A percentile compares a stretch with the other conserved stretches of the same genome.
Conservation (phyloP, 352 stramenopile genomes). For the Stephanocyclus meneghinianus region DNA sequence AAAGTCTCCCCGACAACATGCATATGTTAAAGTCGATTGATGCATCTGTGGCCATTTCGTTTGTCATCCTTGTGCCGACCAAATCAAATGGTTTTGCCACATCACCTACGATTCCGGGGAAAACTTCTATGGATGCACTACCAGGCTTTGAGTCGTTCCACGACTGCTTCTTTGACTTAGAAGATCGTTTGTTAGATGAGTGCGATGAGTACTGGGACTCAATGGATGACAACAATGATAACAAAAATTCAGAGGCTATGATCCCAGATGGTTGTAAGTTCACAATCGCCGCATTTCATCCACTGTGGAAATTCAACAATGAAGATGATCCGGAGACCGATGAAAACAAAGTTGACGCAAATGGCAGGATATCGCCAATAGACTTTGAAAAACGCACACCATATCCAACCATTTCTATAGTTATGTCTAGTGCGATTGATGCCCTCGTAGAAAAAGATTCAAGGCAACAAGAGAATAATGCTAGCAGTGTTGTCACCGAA, state of each 20-base stretch:
- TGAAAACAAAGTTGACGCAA: slow-evolving; percentile 15
- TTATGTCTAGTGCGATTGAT: slow-evolving; percentile 71
- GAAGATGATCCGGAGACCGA: slow-evolving; percentile 14
- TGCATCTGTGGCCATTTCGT: slow-evolving; percentile 59
- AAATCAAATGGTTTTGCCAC: slow-evolving; percentile 2
- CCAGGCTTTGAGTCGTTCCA: slow-evolving; percentile 66
- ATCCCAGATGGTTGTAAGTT: slow-evolving; percentile 50
- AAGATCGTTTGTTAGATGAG: slow-evolving; percentile 64
- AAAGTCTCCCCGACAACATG: background rate
- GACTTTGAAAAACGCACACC: slow-evolving; percentile 74
- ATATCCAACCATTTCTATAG: slow-evolving; percentile 71
- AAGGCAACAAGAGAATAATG: background rate
- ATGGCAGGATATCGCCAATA: slow-evolving; percentile 12
- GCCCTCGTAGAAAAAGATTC: slow-evolving; percentile 20
- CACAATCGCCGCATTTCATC: slow-evolving; percentile 79
- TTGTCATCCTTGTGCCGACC: slow-evolving; percentile 48
- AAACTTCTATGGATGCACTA: background rate
- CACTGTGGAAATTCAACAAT: slow-evolving; percentile 60
- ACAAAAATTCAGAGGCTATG: slow-evolving; percentile 5
- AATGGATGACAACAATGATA: slow-evolving; percentile 24
- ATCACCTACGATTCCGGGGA: background rate
- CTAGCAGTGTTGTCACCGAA: slow-evolving; percentile 37
- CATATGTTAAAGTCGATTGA: slow-evolving; percentile 40
- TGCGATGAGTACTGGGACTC: slow-evolving; percentile 49
- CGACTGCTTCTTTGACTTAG: slow-evolving; percentile 69